Evolutionary conservation across 352 stramenopile genomes (phyloP), one percentile per base, ranked within the genome.

Genomic region (Globisporangium nodosum): DNA sequence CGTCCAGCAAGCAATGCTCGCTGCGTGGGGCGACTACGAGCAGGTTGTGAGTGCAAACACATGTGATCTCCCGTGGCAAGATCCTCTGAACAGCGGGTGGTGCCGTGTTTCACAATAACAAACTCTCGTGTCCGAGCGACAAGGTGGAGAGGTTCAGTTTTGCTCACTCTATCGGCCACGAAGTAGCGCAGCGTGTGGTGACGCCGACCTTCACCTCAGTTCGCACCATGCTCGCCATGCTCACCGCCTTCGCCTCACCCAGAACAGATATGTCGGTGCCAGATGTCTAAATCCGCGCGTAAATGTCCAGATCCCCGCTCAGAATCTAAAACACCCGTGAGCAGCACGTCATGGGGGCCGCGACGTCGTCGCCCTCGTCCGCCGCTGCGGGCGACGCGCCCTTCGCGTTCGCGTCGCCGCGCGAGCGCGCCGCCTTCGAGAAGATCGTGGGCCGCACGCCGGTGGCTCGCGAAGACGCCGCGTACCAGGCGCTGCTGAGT

Each of bases 371-470:
- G 12, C 54, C 50, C 49, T 46, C 52, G 20, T 54, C n/a, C 51
- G 54, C 37, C 31, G 52, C 11, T 59, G 64, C 49, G 47, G 15
- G 20, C 13, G 73, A 33, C 55, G 56, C 24, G 61, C 12, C 45
- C 60, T 84, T 47, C 43, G 43, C 45, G 33, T 88, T 88, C 52
- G 58, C 74, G 33, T 88, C 78, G 47, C 55, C 62, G 3, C 64
- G 64, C 15, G 75, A 88, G 65, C 76, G 78, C 52, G 61, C 64
- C 13, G 81, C 84, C 5, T 85, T 91, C 60, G 79, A 93, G 60
- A 90, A 82, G 63, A 80, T 93, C 54, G 69, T 87, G n/a, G 76
- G 77, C 49, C 69, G 74, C 47, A 60, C 64, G 31, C 64, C 76
- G 4, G 63, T 87, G 39, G 56, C 71, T 3, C 68, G 71, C 40